phyloP scores from a whole-genome alignment of 768 basidiomycete genomes.

The Russula foetens region DNA sequence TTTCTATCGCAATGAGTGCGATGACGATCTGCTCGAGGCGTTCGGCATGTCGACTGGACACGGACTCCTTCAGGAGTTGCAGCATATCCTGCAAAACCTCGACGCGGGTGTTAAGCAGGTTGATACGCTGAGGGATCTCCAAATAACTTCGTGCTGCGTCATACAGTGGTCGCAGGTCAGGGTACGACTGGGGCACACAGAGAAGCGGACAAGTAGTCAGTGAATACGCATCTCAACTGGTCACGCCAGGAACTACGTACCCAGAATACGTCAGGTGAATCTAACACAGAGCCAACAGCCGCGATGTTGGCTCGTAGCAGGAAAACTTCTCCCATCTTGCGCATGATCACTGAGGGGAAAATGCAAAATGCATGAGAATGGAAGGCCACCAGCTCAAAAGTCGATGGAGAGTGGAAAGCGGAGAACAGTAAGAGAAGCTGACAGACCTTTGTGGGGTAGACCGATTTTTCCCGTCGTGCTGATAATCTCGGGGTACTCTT shows the following conservation, averaged over 20 bases:
- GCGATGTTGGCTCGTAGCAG: slow-evolving; percentile 91
- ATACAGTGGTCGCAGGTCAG: slow-evolving; percentile 91
- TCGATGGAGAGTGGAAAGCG: neutral
- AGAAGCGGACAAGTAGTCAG: neutral
- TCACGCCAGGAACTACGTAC: slow-evolving; percentile 34
- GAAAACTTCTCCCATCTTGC: slow-evolving; percentile 92
- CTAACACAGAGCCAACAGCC: slow-evolving; percentile 92
- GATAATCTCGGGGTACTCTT: slow-evolving; percentile 89
- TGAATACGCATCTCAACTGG: slow-evolving; percentile 14
- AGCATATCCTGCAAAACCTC: slow-evolving; percentile 98
- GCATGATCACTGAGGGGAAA: slow-evolving; percentile 73
- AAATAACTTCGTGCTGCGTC: slow-evolving; percentile 90
- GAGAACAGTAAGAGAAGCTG: neutral
- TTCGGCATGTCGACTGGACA: slow-evolving; percentile 85
- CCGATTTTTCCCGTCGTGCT: slow-evolving; percentile 94
- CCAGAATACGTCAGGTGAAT: slow-evolving; percentile 96
- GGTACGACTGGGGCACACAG: slow-evolving; percentile 60
- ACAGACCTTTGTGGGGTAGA: slow-evolving; percentile 70
- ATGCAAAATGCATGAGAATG: neutral
- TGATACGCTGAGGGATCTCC: slow-evolving; percentile 90
- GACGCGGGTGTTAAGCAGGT: slow-evolving; percentile 87
- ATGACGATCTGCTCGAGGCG: slow-evolving; percentile 91
- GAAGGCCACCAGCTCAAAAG: neutral
- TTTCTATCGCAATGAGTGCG: slow-evolving; percentile 81
- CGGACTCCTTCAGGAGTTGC: slow-evolving; percentile 88